These are phyloP conservation scores for Colletotrichum tamarilloi DNA, from an alignment of 2,329 filamentous ascomycete species.

Conservation along the genomic window DNA sequence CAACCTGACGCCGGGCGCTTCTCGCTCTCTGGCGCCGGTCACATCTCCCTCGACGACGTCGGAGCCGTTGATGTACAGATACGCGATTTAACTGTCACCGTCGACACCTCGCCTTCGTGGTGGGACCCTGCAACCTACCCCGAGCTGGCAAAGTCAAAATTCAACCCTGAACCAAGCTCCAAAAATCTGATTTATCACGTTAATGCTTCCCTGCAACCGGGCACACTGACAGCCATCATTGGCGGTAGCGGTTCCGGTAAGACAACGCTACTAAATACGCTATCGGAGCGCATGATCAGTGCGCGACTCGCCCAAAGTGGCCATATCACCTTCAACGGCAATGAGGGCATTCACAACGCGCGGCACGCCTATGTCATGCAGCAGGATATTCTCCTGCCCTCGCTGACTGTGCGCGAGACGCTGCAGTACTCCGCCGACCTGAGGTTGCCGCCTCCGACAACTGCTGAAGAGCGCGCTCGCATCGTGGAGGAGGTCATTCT, in stretches of 20 bases:
- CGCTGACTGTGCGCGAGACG: conserved; percentile 81
- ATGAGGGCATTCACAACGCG: conserved; percentile 62
- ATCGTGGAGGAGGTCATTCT: conserved; percentile 83
- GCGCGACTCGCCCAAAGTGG: conserved; percentile 64
- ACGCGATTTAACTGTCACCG: conserved; percentile 64
- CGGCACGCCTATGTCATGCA: conserved; percentile 80
- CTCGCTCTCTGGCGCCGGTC: conserved; percentile 47
- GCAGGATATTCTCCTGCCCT: conserved; percentile 79
- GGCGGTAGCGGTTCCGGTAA: conserved; percentile 81
- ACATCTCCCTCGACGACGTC: conserved; percentile 63
- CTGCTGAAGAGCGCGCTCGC: conserved; percentile 65
- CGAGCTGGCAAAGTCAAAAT: conserved; percentile 50
- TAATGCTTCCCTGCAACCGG: conserved; percentile 71
- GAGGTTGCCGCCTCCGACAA: conserved; percentile 72
- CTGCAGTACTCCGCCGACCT: conserved; percentile 79
- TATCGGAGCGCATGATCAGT: conserved; percentile 76
- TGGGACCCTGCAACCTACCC: conserved; percentile 59
- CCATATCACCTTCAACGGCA: conserved; percentile 70
- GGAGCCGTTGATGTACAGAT: conserved; percentile 65
- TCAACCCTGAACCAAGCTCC: conserved; percentile 49
- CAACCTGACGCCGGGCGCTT: conserved; percentile 37
- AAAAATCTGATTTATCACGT: conserved; percentile 72
- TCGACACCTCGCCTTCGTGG: conserved; percentile 68
- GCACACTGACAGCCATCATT: conserved; percentile 79
- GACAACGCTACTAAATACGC: conserved; percentile 76